phyloP scores from a whole-genome alignment of 495 filamentous ascomycete species.

The Neurospora sp. region DNA sequence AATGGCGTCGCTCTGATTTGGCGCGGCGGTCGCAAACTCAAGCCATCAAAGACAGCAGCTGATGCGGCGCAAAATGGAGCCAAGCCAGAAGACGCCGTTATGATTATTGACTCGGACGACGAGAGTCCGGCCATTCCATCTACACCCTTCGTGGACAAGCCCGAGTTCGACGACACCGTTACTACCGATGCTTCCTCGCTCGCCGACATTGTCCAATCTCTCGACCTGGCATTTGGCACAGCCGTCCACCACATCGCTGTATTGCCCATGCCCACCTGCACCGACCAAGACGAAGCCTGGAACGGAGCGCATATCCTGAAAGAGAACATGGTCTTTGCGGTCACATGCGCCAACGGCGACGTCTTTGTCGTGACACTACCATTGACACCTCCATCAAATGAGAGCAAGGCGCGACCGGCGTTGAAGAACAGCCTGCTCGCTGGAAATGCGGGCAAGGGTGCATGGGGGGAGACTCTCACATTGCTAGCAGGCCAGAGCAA shows the following conservation, averaged over 20 bases:
- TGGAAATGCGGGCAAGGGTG: conserved; percentile 39
- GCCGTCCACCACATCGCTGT: conserved; percentile 51
- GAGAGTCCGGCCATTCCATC: conserved; percentile 34
- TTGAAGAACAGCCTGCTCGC: conserved; percentile 33
- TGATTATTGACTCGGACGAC: conserved; percentile 75
- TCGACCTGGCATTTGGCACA: conserved; percentile 58
- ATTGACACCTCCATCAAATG: conserved; percentile 58
- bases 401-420: conserved; percentile 39
- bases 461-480: conserved; percentile 53
- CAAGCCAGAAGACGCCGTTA: conserved; percentile 46
- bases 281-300: conserved; percentile 38
- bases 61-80: conserved; percentile 32
- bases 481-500: conserved; percentile 49
- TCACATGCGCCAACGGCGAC: conserved; percentile 59
- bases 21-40: conserved; percentile 65
- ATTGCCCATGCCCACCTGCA: conserved; percentile 38
- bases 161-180: conserved; percentile 37
- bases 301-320: conserved; percentile 51
- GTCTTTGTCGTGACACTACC: conserved; percentile 64
- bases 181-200: conserved; percentile 30
- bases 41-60: conserved; percentile 24
- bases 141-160: conserved; percentile 31
- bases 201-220: conserved; percentile 49
- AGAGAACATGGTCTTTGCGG: conserved; percentile 57
- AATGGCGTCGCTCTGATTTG: conserved; percentile 69